phyloP scores from a whole-genome alignment of 129 eudicot species.

The Rutidosis leptorrhynchoides region DNA sequence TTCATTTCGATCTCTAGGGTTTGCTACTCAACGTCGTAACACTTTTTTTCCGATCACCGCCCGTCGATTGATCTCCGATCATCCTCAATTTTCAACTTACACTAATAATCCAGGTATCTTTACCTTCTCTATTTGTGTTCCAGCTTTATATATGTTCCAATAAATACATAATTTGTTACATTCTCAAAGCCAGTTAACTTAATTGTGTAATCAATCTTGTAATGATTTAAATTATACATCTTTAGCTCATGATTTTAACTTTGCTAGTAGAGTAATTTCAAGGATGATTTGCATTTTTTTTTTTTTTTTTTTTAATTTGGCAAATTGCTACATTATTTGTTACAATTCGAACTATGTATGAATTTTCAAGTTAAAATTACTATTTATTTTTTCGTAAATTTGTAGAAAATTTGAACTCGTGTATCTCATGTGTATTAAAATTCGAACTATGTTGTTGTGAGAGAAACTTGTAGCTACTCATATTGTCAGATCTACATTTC shows the following conservation, averaged over 20 bases:
- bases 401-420: neutral
- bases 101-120: constrained; percentile 22
- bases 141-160: neutral
- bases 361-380: too few species aligned
- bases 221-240: neutral
- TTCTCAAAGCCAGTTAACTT: neutral
- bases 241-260: neutral
- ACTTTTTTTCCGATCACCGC: constrained; percentile 23
- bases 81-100: constrained; percentile 24
- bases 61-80: constrained; percentile 37
- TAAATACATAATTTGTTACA: neutral
- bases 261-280: neutral
- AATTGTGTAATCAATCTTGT: neutral
- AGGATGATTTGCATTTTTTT: neutral
- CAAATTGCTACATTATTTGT: neutral
- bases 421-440: neutral
- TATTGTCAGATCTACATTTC: neutral
- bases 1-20: constrained; percentile 34
- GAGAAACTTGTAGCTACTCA: neutral
- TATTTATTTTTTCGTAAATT: too few species aligned
- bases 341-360: neutral
- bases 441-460: neutral
- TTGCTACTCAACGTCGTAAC: constrained; percentile 32
- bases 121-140: neutral
- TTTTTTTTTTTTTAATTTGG: neutral